A percentile compares a stretch with the other conserved stretches of the same genome.
phyloP scores from a whole-genome alignment of 345 rosid genomes.

The Cardamine occulta region DNA sequence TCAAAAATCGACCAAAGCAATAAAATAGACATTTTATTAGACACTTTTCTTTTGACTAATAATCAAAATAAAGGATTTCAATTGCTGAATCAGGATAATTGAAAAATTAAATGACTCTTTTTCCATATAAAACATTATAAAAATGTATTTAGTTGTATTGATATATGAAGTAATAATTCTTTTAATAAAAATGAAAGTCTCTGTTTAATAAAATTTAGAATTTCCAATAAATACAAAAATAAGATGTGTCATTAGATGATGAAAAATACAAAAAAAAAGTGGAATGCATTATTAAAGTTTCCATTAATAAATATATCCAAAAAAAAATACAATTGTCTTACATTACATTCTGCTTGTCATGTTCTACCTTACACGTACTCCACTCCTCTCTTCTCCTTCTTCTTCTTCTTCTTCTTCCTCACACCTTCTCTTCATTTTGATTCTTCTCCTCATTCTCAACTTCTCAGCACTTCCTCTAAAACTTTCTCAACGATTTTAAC shows the following conservation, averaged over 20 bases:
- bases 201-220: background rate
- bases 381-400: conserved; percentile 6
- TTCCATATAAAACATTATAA: too few relatives aligned
- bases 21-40: too few relatives aligned
- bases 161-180: background rate
- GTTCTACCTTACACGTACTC: conserved; percentile 42
- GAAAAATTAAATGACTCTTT: too few relatives aligned
- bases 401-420: background rate
- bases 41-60: too few relatives aligned
- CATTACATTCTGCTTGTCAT: conserved; percentile 28
- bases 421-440: conserved; percentile 14
- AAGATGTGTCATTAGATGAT: background rate
- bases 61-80: too few relatives aligned
- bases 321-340: background rate
- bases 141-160: background rate
- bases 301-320: background rate
- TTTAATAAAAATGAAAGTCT: too few relatives aligned
- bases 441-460: conserved; percentile 1
- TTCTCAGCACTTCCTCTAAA: background rate
- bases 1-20: too few relatives aligned
- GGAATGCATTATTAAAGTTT: background rate
- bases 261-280: background rate
- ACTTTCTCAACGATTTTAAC: background rate
- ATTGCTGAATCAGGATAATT: too few relatives aligned
- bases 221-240: background rate